A percentile compares a stretch with the other conserved stretches of the same genome.
phyloP scores from a whole-genome alignment of 148 eudicot genomes.

The Arbutus unedo region DNA sequence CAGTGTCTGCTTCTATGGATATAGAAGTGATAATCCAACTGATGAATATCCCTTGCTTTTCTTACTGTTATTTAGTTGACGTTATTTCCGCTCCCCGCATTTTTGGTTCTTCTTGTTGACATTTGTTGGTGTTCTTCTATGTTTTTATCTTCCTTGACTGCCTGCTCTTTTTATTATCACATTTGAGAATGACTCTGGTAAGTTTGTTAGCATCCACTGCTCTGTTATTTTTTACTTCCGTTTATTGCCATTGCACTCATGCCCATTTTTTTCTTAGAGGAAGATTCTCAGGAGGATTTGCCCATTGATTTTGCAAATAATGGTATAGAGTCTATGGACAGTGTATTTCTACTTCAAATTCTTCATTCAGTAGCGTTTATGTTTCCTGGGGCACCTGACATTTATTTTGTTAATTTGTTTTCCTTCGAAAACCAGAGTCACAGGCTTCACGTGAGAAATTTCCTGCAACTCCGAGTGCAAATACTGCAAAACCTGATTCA shows the following conservation, averaged over 20 bases:
- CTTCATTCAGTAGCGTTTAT: not conserved
- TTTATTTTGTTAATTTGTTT: not conserved
- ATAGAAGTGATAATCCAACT: slow-evolving; percentile 35
- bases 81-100: not conserved
- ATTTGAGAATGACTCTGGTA: slow-evolving; percentile 37
- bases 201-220: slow-evolving; percentile 4
- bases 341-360: not conserved
- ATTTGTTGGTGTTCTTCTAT: not conserved
- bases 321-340: slow-evolving; percentile 19
- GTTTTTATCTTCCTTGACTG: slow-evolving; percentile 26
- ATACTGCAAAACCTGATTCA: slow-evolving; percentile 30
- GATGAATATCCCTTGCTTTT: slow-evolving; percentile 46
- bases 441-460: slow-evolving; percentile 28
- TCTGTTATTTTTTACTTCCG: slow-evolving; percentile 1
- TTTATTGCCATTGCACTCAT: slow-evolving; percentile 8
- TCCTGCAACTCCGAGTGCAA: slow-evolving; percentile 29
- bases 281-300: slow-evolving; percentile 39
- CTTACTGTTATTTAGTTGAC: not conserved
- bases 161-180: slow-evolving; percentile 15
- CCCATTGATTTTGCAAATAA: slow-evolving; percentile 23
- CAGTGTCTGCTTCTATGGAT: slow-evolving; percentile 66
- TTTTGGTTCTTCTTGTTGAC: not conserved
- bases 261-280: not conserved
- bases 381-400: not conserved
- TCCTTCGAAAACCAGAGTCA: slow-evolving; percentile 33